Percentiles rank a stretch among this genome's conserved stretches.
phyloP scores from a whole-genome alignment of 2,329 filamentous ascomycete species.

The Talaromyces sp. region DNA sequence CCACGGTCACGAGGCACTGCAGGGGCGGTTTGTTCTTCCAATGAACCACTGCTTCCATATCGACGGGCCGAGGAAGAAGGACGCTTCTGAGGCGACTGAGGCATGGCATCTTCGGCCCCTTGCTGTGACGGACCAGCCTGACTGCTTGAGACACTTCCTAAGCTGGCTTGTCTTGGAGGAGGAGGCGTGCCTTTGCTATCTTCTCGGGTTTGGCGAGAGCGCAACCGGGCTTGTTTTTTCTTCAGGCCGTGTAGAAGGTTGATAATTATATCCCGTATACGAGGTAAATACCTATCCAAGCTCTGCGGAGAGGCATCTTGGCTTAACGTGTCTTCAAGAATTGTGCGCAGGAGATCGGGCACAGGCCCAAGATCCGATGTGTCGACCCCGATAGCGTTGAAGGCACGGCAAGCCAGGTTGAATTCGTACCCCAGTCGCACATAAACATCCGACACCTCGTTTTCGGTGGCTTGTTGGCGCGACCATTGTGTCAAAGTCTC shows the following conservation, averaged over 20 bases:
- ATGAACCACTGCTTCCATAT: constrained; percentile 33
- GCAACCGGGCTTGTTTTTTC: constrained; percentile 87
- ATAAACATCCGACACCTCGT: constrained; percentile 95
- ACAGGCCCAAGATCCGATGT: constrained; percentile 92
- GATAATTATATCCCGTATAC: constrained; percentile 97
- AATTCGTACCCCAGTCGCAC: constrained; percentile 97
- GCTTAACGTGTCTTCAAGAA: constrained; percentile 91
- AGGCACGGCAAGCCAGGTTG: constrained; percentile 96
- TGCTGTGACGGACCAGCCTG: constrained; percentile 38
- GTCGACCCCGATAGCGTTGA: constrained; percentile 94
- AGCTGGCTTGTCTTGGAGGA: constrained; percentile 38
- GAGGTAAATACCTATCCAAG: constrained; percentile 85
- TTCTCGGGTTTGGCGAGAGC: constrained; percentile 50
- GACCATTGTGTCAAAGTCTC: constrained; percentile 99
- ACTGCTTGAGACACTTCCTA: constrained; percentile 40
- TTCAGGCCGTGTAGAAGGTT: constrained; percentile 93
- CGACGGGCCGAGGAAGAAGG: constrained; percentile 24
- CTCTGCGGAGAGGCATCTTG: constrained; percentile 93
- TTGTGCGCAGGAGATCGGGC: constrained; percentile 80
- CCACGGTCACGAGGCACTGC: constrained; percentile 21
- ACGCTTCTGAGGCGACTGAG: constrained; percentile 27
- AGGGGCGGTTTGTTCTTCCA: constrained; percentile 26
- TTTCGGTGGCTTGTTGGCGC: constrained; percentile 81
- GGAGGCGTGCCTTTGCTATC: constrained; percentile 34
- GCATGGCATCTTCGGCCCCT: constrained; percentile 32